phyloP scores from a whole-genome alignment of 164 flowering plant genomes.

The Warburgia ugandensis region DNA sequence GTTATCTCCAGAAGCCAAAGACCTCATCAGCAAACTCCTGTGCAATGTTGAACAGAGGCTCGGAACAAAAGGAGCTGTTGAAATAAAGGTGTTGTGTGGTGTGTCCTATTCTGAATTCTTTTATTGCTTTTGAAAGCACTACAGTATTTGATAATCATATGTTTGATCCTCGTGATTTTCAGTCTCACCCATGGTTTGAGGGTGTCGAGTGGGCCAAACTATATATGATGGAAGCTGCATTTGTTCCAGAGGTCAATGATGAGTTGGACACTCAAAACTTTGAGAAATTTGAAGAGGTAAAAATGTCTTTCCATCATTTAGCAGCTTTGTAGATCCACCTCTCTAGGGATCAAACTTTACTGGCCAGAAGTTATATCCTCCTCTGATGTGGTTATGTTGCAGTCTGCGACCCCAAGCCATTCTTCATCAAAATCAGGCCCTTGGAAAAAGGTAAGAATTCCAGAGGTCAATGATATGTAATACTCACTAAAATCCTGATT shows the following conservation, averaged over 20 bases:
- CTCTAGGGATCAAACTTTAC: too few relatives aligned
- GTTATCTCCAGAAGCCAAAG: conserved; percentile 82
- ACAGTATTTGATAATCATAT: conserved; percentile 6
- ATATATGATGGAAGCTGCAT: conserved; percentile 92
- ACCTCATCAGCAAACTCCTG: conserved; percentile 77
- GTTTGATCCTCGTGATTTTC: conserved; percentile 15
- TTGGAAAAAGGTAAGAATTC: conserved; percentile 59
- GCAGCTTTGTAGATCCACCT: too few relatives aligned
- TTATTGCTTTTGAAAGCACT: neutral
- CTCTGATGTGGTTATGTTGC: conserved; percentile 19
- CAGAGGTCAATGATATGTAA: too few relatives aligned
- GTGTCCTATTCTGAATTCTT: conserved; percentile 26
- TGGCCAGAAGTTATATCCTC: neutral
- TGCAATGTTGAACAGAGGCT: conserved; percentile 92
- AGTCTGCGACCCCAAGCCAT: conserved; percentile 44
- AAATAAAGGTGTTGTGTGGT: conserved; percentile 78
- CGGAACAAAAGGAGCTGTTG: conserved; percentile 87
- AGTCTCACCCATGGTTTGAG: conserved; percentile 93
- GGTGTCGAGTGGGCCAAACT: conserved; percentile 75
- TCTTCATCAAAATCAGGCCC: conserved; percentile 55
- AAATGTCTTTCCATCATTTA: neutral
- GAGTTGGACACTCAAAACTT: conserved; percentile 96
- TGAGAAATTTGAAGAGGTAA: conserved; percentile 96
- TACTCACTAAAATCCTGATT: too few relatives aligned
- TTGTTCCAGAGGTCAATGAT: conserved; percentile 90